Conservation (phyloP, 441 rosid genomes). For the Mallotus repandus region DNA sequence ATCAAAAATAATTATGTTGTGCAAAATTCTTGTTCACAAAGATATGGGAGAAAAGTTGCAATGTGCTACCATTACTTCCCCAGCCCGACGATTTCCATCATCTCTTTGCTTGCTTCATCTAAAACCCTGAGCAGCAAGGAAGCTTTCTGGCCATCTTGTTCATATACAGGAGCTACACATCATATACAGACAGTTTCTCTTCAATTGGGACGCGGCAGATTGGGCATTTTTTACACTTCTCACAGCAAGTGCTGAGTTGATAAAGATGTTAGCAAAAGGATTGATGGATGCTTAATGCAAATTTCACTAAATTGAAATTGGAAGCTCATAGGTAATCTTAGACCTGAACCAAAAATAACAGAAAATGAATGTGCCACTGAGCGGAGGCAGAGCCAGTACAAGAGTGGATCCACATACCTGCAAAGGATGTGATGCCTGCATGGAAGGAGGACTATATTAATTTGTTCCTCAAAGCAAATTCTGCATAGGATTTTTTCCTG, state of each 20-base stretch:
- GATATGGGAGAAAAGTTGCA: not conserved
- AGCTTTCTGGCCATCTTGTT: slow-evolving; percentile 17
- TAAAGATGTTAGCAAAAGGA: slow-evolving; percentile 15
- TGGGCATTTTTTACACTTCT: slow-evolving; percentile 86
- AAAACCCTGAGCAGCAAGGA: slow-evolving; percentile 41
- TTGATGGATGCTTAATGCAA: not conserved
- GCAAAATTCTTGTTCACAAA: not conserved
- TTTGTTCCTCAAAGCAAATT: slow-evolving; percentile 85
- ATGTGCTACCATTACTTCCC: not conserved
- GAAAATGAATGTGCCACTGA: not conserved
- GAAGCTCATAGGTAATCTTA: not conserved
- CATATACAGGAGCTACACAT: slow-evolving; percentile 48
- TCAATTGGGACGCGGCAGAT: slow-evolving; percentile 73
- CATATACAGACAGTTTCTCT: slow-evolving; percentile 75
- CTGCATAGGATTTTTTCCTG: slow-evolving; percentile 95
- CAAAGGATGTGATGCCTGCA: slow-evolving; percentile 88
- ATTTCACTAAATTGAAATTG: not conserved
- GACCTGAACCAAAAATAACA: not conserved
- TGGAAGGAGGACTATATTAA: slow-evolving; percentile 79
- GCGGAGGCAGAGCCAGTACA: not conserved
- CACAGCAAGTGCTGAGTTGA: slow-evolving; percentile 64
- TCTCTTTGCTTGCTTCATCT: slow-evolving; percentile 33
- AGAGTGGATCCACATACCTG: slow-evolving; percentile 48
- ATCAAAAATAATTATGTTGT: not conserved
- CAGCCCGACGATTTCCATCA: slow-evolving; percentile 17